A percentile compares a stretch with the other conserved stretches of the same genome.
Conservation (phyloP, 2,329 filamentous ascomycete species). For the Alternaria ventricosa region DNA sequence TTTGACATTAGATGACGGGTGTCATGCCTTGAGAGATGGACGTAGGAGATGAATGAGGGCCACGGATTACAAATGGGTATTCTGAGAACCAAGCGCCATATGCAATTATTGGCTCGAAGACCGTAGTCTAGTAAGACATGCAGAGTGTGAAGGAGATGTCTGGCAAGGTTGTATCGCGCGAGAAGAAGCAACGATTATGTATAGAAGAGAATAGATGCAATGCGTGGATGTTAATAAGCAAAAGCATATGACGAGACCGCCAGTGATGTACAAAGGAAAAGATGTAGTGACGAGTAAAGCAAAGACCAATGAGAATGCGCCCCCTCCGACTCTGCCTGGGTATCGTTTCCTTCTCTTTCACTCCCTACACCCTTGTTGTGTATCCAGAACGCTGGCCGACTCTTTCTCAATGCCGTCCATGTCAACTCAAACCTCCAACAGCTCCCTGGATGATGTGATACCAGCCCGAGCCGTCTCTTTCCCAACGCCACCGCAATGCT, state of each 20-base stretch:
- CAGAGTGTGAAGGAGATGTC: background rate
- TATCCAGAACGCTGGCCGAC: slow-evolving; percentile 13
- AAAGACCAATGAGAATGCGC: slow-evolving; percentile 10
- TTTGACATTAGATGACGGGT: background rate
- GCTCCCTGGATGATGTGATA: slow-evolving; percentile 17
- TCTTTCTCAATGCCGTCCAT: slow-evolving; percentile 15
- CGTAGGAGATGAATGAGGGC: background rate
- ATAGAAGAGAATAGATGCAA: slow-evolving; percentile 1
- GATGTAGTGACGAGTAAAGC: background rate
- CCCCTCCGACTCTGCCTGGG: slow-evolving; percentile 11
- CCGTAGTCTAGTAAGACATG: background rate
- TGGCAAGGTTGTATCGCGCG: background rate
- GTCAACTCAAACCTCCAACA: slow-evolving; percentile 17
- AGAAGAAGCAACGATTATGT: background rate
- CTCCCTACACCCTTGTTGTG: background rate
- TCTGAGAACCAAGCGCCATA: background rate
- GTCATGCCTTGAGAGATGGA: background rate
- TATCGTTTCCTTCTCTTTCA: slow-evolving; percentile 14
- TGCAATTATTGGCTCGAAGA: background rate
- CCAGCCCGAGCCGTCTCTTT: slow-evolving; percentile 19
- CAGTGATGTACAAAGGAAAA: slow-evolving; percentile 12
- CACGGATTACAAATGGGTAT: slow-evolving; percentile 6
- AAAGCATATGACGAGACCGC: background rate
- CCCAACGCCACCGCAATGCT: slow-evolving; percentile 31
- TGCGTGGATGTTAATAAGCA: slow-evolving; percentile 1